phyloP scores from a whole-genome alignment of 2,329 filamentous ascomycete species.

The Fusarium fracticaudum region DNA sequence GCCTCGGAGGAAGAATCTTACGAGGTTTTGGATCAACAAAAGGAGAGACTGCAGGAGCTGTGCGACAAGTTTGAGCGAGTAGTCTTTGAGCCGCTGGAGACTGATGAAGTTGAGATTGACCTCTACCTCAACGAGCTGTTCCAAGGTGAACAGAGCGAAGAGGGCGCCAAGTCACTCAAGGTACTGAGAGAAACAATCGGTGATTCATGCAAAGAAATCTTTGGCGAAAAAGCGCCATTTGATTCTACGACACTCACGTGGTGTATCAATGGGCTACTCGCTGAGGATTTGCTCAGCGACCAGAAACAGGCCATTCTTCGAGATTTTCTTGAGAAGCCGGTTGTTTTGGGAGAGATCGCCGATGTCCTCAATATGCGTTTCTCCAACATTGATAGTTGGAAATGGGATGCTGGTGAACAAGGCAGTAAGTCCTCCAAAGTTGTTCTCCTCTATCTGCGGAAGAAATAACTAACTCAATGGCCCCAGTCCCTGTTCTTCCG shows the following conservation, averaged over 20 bases:
- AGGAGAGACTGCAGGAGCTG: neutral
- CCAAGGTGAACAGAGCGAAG: neutral
- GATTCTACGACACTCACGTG: neutral
- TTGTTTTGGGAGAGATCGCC: neutral
- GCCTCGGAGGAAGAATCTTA: neutral
- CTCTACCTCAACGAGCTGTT: neutral
- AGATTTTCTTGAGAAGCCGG: neutral
- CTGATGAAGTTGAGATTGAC: neutral
- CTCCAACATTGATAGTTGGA: neutral
- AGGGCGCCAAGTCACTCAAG: neutral
- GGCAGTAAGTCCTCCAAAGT: neutral
- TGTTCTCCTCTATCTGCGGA: neutral
- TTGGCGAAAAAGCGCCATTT: neutral
- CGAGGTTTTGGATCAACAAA: neutral
- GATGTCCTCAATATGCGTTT: neutral
- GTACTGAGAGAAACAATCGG: neutral
- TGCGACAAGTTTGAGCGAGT: neutral
- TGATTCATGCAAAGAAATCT: neutral
- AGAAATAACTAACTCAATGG: neutral
- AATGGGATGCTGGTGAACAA: neutral
- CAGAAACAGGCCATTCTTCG: slow-evolving; percentile 3
- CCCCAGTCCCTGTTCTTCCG: neutral
- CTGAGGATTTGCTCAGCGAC: neutral
- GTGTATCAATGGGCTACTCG: neutral
- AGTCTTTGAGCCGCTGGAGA: neutral